These are phyloP conservation scores for Podaxis sp. DNA, from an alignment of 768 basidiomycete genomes.

Conservation along the genomic window DNA sequence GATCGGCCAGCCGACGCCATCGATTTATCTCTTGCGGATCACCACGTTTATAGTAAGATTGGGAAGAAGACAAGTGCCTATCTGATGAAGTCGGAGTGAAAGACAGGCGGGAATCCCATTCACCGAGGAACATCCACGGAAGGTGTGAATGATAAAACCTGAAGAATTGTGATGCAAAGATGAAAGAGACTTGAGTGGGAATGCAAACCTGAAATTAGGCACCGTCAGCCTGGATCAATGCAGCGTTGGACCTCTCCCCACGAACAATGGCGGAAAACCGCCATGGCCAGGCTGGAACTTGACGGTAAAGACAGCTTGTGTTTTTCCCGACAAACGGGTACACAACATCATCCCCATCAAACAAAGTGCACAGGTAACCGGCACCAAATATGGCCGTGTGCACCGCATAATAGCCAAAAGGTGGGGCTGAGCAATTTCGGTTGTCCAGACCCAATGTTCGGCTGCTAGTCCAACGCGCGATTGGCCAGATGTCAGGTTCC, in stretches of 20 bases:
- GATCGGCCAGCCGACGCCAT: constrained; percentile 19
- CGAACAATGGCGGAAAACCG: neutral
- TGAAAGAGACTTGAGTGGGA: too few relatives aligned
- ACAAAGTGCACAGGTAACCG: neutral
- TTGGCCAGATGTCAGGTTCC: constrained; percentile 7
- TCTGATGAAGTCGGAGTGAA: constrained; percentile 1
- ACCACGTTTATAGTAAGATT: neutral
- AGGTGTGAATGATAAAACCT: neutral
- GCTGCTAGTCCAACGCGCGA: neutral
- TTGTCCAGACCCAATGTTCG: neutral
- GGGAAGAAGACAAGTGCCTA: constrained; percentile 6
- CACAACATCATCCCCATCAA: neutral
- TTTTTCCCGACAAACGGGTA: neutral
- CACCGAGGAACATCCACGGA: neutral
- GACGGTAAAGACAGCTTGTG: neutral
- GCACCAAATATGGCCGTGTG: neutral
- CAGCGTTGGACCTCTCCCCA: neutral
- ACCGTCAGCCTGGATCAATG: neutral
- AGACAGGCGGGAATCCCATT: neutral
- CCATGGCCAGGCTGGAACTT: neutral
- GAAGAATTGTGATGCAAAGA: too few relatives aligned
- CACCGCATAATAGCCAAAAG: constrained; percentile 6
- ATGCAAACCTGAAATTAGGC: too few relatives aligned
- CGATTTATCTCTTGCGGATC: constrained; percentile 7
- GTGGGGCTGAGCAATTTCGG: constrained; percentile 1